Base-by-base conservation (phyloP, 2,329 filamentous ascomycete species). In the Trichoderma guizhouense region DNA sequence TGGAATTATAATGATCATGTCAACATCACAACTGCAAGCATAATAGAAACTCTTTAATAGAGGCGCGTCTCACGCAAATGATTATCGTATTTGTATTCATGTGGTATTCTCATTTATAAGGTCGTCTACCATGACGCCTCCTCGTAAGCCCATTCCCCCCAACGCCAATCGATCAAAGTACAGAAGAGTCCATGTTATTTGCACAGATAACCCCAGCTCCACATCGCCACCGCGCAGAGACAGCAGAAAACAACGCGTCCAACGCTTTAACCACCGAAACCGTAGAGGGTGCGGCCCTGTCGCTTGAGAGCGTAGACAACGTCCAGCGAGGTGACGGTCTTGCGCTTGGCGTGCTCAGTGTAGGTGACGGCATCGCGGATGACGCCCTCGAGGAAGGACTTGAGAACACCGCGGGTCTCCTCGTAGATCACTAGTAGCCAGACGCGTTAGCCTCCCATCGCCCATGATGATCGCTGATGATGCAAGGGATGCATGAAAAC, bases 311-410 rank as follows among this genome's bases (percentile, higher is more conserved):
- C 89, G 76, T 91, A 91, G 82, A 91, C 89, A 28, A 91, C 89
- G 76, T 91, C 89, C 62, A 91, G 87, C 11, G 89, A 91, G 39
- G 89, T 93, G 82, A 93, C 91, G 15, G 91, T 93, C 90, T 93
- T 93, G 84, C 91, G 90, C 89, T 93, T 93, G 84, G 91, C 91
- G 85, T 93, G 91, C 86, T 93, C 91, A 71, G 91, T 93, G 86
- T 93, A 93, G 80, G 91, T 93, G 84, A 93, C 91, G 75, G 91
- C 91, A 76, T 93, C 91, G 82, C 91, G 91, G 79, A 93, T 93
- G 83, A 93, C 91, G 79, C 88, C 87, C 85, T 92, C 91, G 76
- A 93, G 89, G 89, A 92, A 93, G 77, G 90, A 91, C 88, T 93
- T 93, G 79, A 93, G 89, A 75, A 93, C 91, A 87, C 90, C 90